Evolutionary conservation across 768 basidiomycete species (phyloP), one percentile per base, ranked within the genome.

Genomic region (Russula olivacea): DNA sequence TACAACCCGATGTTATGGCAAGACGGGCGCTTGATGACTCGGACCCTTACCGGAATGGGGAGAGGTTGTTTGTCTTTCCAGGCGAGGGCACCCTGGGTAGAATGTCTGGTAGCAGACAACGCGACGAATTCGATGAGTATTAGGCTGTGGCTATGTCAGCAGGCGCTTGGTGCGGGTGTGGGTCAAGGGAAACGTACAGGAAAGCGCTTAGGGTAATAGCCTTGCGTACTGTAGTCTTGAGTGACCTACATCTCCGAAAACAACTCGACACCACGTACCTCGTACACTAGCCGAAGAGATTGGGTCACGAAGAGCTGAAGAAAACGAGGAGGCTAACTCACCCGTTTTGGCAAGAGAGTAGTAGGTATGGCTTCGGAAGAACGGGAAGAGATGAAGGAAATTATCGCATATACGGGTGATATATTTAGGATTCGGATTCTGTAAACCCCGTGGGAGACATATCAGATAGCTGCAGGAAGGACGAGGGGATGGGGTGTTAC

Each of bases 331-430:
- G 3, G 5, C 1, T 5, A 11, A 69, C 81, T 55, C 61, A 83
- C 83, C 76, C 52, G 76, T 71, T 75, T 83, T 78, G 52, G 77
- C 75, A 48, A 84, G 77, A 43, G 75, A 74, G 68, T 84, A 84
- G 69, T 84, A 85, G 47, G 83, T 90, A 69, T 91, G 93, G 61
- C 81, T 76, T 43, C 90, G 82, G 76, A 90, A 94, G 75, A 76
- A 94, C 1, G 92, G 83, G 69, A 90, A 95, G 89, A 89, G 68
- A 90, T 81, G 76, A 94, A 95, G 1, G 90, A 91, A 51, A 94
- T 82, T 65, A 93, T 75, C 30, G 86, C 87, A 72, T 89, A 93
- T 47, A 93, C 79, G 1, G 85, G 82, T 1, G 91, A 91, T 89
- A 93, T 89, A 69, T 90, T 90, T 66, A 93, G 71, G 47, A 93